phyloP scores from a whole-genome alignment of 345 rosid species.

The Citrus reticulata region DNA sequence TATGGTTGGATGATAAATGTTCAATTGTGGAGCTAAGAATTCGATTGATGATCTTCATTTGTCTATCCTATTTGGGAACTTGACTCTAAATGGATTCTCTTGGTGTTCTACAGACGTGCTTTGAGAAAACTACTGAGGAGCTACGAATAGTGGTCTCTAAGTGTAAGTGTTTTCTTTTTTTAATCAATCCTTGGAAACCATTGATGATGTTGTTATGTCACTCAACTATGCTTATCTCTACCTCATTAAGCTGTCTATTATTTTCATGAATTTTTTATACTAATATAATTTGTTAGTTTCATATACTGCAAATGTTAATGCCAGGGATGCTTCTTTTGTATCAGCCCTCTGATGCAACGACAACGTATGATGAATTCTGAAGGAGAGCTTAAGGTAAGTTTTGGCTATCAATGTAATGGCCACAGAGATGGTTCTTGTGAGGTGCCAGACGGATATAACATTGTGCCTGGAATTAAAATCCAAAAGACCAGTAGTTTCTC shows the following conservation, averaged over 20 bases:
- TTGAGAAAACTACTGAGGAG: background rate
- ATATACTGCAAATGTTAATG: background rate
- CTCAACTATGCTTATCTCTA: background rate
- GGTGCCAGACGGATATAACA: conserved; percentile 28
- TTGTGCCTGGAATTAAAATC: conserved; percentile 37
- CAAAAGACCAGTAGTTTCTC: conserved; percentile 73
- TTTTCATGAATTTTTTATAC: background rate
- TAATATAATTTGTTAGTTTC: background rate
- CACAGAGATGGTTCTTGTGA: conserved; percentile 20
- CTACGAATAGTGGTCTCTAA: background rate
- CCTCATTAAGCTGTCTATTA: background rate
- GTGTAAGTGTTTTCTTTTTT: background rate
- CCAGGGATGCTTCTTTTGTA: conserved; percentile 8
- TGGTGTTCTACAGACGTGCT: background rate
- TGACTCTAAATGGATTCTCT: background rate
- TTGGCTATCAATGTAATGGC: conserved; percentile 80
- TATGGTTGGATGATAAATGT: background rate
- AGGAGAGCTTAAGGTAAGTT: conserved; percentile 82
- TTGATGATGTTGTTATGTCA: background rate
- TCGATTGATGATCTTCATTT: background rate
- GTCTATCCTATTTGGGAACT: background rate
- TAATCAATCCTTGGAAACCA: background rate
- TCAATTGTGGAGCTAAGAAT: background rate
- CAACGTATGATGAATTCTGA: conserved; percentile 38
- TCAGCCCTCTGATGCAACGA: conserved; percentile 45